Base-by-base conservation (phyloP, 345 rosid species). In the Corchorus olitorius region DNA sequence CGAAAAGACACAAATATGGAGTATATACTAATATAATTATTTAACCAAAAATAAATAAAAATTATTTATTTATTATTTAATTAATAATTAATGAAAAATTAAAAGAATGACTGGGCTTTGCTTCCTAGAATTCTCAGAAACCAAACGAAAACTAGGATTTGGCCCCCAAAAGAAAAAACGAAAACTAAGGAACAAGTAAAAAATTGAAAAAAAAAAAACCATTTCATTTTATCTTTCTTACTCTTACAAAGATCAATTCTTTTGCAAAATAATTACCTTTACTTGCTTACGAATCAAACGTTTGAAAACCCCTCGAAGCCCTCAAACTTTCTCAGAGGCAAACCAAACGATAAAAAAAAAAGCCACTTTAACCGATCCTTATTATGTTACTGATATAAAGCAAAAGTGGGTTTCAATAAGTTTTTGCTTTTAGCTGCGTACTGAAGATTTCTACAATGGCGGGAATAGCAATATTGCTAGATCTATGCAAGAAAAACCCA, bases 401-500 rank as follows among this genome's bases (percentile, higher is more conserved):
- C 48, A 66, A 49, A 69, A 46, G 65, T 19, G 80, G 80, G 72
- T 54, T 27, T 64, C 63, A 54, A 56, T 22, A 17, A 37, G 72
- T 72, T 52, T 34, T 48, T 13, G 58, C 49, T 76, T 69, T 19
- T 37, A 59, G 67, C 46, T 71, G 34, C 74, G 15, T 41, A 73
- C 71, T 39, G 77, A 76, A 15, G 69, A 64, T 7, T 27, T 27
- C 27, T 60, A 75, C 81, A 75, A 96, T 96, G 99, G 93, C 92
- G 82, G 98, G 98, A 79, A 84, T 92, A 77, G 90, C 97, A 12
- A 65, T 93, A 78, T 75, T 91, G 41, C 81, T 91, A 74, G 99
- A 96, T 90, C 92, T 93, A 60, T 77, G 88, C 65, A 81, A 86
- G 92, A 93, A 87, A 83, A 88, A 89, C 78, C 91, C 88, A 39